phyloP scores from a whole-genome alignment of 106 monocot genomes.

The Iris macrosiphon region DNA sequence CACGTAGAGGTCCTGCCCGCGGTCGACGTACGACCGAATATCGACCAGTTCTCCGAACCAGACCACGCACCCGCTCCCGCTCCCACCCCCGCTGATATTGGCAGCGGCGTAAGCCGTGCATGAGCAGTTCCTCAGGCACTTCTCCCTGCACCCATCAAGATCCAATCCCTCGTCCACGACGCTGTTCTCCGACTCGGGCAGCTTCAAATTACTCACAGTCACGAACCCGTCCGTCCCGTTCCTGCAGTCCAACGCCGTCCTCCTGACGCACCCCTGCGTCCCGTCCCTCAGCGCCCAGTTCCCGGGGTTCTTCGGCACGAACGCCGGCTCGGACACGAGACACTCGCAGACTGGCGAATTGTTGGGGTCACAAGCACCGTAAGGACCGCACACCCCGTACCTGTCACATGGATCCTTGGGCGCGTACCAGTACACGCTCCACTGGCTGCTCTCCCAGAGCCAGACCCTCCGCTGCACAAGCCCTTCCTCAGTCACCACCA shows the following conservation, averaged over 20 bases:
- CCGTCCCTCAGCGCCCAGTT: conserved; percentile 24
- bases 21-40: background rate
- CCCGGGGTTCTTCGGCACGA: conserved; percentile 22
- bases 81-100: conserved; percentile 10
- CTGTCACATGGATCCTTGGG: conserved; percentile 30
- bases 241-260: conserved; percentile 21
- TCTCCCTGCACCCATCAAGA: conserved; percentile 12
- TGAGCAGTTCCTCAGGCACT: conserved; percentile 36
- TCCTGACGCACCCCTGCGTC: conserved; percentile 23
- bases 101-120: conserved; percentile 37
- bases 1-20: background rate
- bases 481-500: conserved; percentile 12
- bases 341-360: conserved; percentile 37
- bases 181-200: conserved; percentile 23
- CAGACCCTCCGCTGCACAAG: conserved; percentile 6
- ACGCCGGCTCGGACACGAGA: conserved; percentile 40
- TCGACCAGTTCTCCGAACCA: conserved; percentile 30
- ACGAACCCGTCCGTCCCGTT: conserved; percentile 25
- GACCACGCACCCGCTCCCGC: conserved; percentile 25
- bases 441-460: background rate
- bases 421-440: conserved; percentile 18
- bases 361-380: conserved; percentile 32
- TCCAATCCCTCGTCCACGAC: conserved; percentile 1
- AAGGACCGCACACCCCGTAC: conserved; percentile 26
- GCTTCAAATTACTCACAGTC: conserved; percentile 7